Evolutionary conservation across 768 basidiomycete genomes (phyloP), one percentile per base, ranked within the genome.

Genomic region (Panaeolus cyanescens): DNA sequence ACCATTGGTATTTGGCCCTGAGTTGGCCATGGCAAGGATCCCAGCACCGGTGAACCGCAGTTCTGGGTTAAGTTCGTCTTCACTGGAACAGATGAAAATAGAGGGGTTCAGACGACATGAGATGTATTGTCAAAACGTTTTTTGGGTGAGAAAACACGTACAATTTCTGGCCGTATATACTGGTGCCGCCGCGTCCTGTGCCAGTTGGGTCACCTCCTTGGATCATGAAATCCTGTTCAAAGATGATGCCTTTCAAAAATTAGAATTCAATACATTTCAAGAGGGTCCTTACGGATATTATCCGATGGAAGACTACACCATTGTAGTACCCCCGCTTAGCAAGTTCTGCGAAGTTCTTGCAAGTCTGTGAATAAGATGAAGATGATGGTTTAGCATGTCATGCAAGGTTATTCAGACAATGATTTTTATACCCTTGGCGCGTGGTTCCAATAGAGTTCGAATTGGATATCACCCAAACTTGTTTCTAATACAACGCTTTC

Each of bases 121-220:
- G 42, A 61, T 34, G 19, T 30, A 36, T 25, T 32, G 53, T 45
- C 17, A 40, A 55, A 50, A 54, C 25, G 15, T 7, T 20, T 25
- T 17, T 22, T 40, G 45, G 63, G 53, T 63, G 59, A 55, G n/a
- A 33, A 53, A 60, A 45, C 12, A 81, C 88, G 62, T 68, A 91
- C 91, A 93, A 98, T 76, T 89, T 93, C 70, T 88, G 90, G 42
- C 92, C 93, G 67, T 92, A 94, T 64, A 93, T 93, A 67, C 93
- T 93, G 28, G 90, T 91, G 37, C 93, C 92, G 32, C 96, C 96
- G 68, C 92, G 80, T 28, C 96, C 96, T 1, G 96, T 98, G 25
- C 96, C 96, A 15, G 95, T 96, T 10, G 96, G 96, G 72, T 96
- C 95, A 39, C 96, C 96, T 30, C 86, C 89, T 78, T 99, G 96